These are phyloP conservation scores for Myriangium duriaei DNA, from an alignment of 2,329 filamentous ascomycete species.

Conservation along the genomic window DNA sequence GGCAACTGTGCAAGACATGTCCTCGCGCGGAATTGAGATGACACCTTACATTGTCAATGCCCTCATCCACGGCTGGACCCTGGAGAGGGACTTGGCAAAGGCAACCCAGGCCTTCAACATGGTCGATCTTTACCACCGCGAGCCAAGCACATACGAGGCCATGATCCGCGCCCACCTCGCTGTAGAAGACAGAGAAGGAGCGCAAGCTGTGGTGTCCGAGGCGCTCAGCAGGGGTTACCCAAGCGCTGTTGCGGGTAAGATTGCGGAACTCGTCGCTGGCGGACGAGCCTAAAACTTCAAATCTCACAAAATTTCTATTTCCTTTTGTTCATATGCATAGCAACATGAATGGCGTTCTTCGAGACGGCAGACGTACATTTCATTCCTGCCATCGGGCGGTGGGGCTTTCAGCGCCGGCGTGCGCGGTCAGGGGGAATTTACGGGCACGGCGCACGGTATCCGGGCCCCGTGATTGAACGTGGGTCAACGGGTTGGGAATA, in stretches of 20 bases:
- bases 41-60: slow-evolving; percentile 98
- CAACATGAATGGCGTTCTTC: too few species aligned
- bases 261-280: slow-evolving; percentile 62
- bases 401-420: too few species aligned
- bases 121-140: slow-evolving; percentile 66
- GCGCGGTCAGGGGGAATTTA: too few species aligned
- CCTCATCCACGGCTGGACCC: slow-evolving; percentile 91
- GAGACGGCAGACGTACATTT: too few species aligned
- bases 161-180: slow-evolving; percentile 92
- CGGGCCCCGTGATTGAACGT: too few species aligned
- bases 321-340: too few species aligned
- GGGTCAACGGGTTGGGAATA: not conserved
- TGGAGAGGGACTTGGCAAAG: slow-evolving; percentile 66
- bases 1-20: slow-evolving; percentile 64
- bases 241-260: slow-evolving; percentile 82
- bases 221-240: slow-evolving; percentile 88
- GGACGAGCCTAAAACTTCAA: slow-evolving; percentile 12
- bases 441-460: slow-evolving; percentile 6
- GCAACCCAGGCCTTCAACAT: slow-evolving; percentile 66
- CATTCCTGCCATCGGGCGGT: too few species aligned
- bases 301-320: too few species aligned
- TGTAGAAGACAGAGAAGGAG: slow-evolving; percentile 64
- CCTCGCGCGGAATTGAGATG: slow-evolving; percentile 59
- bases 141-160: slow-evolving; percentile 96
- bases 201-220: slow-evolving; percentile 71